A percentile compares a stretch with the other conserved stretches of the same genome.
Conservation (phyloP, 768 basidiomycete genomes). For the Auricularia cornea region DNA sequence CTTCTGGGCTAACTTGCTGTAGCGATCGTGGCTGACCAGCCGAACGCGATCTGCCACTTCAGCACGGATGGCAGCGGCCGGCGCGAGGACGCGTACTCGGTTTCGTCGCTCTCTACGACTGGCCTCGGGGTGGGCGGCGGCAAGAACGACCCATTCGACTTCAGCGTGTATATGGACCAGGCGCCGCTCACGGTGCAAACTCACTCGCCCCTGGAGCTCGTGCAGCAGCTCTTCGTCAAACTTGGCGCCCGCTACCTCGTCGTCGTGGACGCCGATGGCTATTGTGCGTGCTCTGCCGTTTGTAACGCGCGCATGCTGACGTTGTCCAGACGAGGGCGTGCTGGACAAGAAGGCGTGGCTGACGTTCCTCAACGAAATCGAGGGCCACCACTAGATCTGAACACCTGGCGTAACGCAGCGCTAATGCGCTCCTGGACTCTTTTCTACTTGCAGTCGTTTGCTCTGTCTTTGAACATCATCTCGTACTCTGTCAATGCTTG, state of each 20-base stretch:
- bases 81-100: slow-evolving; percentile 9
- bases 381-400: slow-evolving; percentile 27
- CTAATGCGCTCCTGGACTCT: too few species aligned
- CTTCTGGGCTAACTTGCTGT: neutral
- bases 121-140: slow-evolving; percentile 25
- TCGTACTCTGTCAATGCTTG: slow-evolving; percentile 15
- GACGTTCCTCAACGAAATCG: slow-evolving; percentile 69
- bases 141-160: slow-evolving; percentile 57
- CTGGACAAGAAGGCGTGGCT: slow-evolving; percentile 96
- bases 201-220: slow-evolving; percentile 81
- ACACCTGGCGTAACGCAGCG: too few species aligned
- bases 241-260: slow-evolving; percentile 88
- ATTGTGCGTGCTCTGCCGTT: slow-evolving; percentile 45
- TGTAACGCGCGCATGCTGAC: neutral
- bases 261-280: slow-evolving; percentile 71
- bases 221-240: slow-evolving; percentile 92
- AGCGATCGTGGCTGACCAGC: slow-evolving; percentile 72
- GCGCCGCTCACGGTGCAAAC: slow-evolving; percentile 81
- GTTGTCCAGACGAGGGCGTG: slow-evolving; percentile 65
- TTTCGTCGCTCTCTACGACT: slow-evolving; percentile 20
- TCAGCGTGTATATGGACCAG: slow-evolving; percentile 86
- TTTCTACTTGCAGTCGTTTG: neutral
- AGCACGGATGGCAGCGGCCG: slow-evolving; percentile 19
- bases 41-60: slow-evolving; percentile 61
- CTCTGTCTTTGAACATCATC: slow-evolving; percentile 6